Conservation (phyloP, 2,329 filamentous ascomycete species). For the Cadophora sp. region DNA sequence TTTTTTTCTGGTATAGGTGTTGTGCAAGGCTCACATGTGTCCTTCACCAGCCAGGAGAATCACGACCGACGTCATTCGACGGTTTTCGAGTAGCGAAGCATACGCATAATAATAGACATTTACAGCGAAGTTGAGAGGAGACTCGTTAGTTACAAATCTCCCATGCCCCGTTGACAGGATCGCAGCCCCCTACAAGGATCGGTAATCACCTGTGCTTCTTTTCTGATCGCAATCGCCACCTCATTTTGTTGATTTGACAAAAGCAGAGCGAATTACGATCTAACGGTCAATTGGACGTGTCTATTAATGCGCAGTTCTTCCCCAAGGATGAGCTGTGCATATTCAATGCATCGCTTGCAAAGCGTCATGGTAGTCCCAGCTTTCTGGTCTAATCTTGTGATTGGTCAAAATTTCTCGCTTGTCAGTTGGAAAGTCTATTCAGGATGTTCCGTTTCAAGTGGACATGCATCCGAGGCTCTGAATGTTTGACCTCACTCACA, state of each 20-base stretch:
- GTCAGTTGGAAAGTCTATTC: not conserved
- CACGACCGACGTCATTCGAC: not conserved
- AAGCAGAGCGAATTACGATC: not conserved
- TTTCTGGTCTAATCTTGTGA: not conserved
- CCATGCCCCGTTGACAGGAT: not conserved
- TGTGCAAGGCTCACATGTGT: not conserved
- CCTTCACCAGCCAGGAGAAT: not conserved
- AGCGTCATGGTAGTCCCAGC: not conserved
- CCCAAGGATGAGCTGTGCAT: not conserved
- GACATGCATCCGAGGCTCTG: constrained; percentile 9
- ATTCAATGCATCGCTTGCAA: not conserved
- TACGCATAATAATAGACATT: not conserved
- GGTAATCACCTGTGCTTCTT: not conserved
- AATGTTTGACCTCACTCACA: constrained; percentile 17
- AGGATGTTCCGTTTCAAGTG: constrained; percentile 19
- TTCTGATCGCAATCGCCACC: not conserved
- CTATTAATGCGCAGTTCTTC: not conserved
- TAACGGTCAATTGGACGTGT: not conserved
- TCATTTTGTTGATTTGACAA: not conserved
- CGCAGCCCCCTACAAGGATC: not conserved
- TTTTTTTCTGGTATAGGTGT: not conserved
- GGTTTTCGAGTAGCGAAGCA: not conserved
- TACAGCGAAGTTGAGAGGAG: not conserved
- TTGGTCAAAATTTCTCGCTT: not conserved
- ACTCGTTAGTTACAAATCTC: not conserved